Percentiles rank a stretch among this genome's conserved stretches.
Conservation (phyloP, 371 early-diverging fungal genomes). For the Mucor saturninus region DNA sequence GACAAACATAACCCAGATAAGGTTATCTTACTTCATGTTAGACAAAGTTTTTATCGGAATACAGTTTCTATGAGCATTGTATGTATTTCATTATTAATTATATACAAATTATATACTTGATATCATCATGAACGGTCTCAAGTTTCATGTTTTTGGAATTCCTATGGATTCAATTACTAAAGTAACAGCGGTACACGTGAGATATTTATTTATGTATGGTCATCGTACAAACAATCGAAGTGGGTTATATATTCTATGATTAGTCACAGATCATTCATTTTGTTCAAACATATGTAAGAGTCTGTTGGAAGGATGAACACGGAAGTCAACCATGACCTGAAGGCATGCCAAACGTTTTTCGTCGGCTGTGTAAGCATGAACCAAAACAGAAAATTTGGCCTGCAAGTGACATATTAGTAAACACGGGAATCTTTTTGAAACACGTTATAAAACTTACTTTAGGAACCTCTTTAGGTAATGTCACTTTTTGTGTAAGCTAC, state of each 20-base stretch:
- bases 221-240: no score
- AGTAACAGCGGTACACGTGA: no score
- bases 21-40: no score
- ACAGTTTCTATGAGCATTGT: no score
- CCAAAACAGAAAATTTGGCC: not conserved
- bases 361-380: not conserved
- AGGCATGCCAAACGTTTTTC: not conserved
- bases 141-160: no score
- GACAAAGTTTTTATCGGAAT: no score
- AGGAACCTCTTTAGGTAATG: slow-evolving; percentile 32
- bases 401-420: not conserved
- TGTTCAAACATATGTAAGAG: not conserved
- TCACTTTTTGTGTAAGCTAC: slow-evolving; percentile 26
- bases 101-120: no score
- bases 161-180: no score
- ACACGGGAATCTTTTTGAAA: not conserved
- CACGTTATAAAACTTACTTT: slow-evolving; percentile 14
- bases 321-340: not conserved
- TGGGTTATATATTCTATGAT: not conserved
- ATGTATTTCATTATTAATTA: no score
- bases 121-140: no score
- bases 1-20: no score
- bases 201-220: no score
- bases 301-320: not conserved
- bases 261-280: not conserved